Evolutionary conservation across 176 grass and related monocot genomes (phyloP), one percentile per base, ranked within the genome.

Genomic region (Urochloa ruziziensis): DNA sequence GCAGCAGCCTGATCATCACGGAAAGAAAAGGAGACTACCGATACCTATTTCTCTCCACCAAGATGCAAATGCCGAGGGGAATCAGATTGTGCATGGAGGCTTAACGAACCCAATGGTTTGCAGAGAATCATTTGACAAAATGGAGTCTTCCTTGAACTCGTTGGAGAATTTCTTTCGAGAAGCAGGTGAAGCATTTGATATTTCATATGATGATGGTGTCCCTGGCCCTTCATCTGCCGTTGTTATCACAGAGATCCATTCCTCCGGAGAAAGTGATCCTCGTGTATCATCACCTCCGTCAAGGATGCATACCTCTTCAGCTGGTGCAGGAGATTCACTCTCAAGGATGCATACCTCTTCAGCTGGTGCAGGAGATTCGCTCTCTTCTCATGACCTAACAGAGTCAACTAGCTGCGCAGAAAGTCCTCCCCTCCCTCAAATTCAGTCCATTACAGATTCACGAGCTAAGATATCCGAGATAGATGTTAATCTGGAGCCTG

Each of bases 401-500:
- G 89, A 88, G 43, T 96, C 93, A 13, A 90, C 85, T 10, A 96
- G 91, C 68, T 86, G 71, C 46, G 87, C 79, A 63, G 84, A 92
- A 76, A 92, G 91, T 70, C 87, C 91, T 87, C 83, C 43, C 49
- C 53, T 91, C 61, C 71, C 80, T 49, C 83, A 90, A 77, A 68
- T 80, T 4, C 84, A 68, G 27, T 69, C 84, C 33, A 46, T 54
- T 63, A 36, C 73, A 77, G 87, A 93, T 82, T 66, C 80, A 10
- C 52, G 73, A 34, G 81, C 53, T 48, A 96, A 90, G 80, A 82
- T 89, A 46, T 91, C 91, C 46, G 88, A 94, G 46, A 99, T 99
- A 56, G 96, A 99, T 90, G 91, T 94, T 36, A 99, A 96, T 91
- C 83, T 86, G 40, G 91, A 94, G 39, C 96, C 96, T 75, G 88